Evolutionary conservation across 352 stramenopile species (phyloP).

Genomic region (Aphanomyces cochlioides): DNA sequence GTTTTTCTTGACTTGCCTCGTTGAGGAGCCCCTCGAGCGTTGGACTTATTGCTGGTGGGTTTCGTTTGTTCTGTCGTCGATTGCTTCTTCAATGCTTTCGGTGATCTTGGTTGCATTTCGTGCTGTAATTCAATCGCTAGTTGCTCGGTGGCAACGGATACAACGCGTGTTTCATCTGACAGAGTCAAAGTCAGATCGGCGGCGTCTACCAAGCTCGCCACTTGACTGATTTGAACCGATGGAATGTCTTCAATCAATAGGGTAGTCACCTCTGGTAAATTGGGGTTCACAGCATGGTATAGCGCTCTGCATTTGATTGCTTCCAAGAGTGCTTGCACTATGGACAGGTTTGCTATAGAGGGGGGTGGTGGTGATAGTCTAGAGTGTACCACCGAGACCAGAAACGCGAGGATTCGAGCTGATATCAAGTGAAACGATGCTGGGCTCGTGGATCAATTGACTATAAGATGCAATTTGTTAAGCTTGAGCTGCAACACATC

Average conservation of each 20-base stretch:
- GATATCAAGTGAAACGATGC: constrained; percentile 14
- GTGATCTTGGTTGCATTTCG: neutral
- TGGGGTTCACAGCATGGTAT: constrained; percentile 14
- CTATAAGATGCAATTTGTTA: constrained; percentile 2
- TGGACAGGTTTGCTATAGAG: neutral
- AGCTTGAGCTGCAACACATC: neutral
- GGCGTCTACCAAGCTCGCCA: neutral
- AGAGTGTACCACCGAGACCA: constrained; percentile 3
- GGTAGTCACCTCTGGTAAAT: neutral
- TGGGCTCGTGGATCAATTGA: constrained; percentile 27
- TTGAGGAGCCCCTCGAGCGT: no score
- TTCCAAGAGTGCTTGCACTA: constrained; percentile 27
- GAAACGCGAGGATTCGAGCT: constrained; percentile 9
- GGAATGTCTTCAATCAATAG: constrained; percentile 10
- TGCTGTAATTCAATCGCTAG: constrained; percentile 2
- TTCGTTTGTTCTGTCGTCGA: neutral
- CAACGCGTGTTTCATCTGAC: neutral
- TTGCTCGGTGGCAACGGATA: neutral
- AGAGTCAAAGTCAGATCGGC: neutral
- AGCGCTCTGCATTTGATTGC: constrained; percentile 24
- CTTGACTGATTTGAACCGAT: neutral
- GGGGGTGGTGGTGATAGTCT: no score
- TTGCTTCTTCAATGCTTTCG: neutral
- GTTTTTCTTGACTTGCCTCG: no score
- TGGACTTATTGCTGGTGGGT: neutral